Conservation (phyloP, 2,329 filamentous ascomycete genomes). For the Scleromitrula shiraiana region DNA sequence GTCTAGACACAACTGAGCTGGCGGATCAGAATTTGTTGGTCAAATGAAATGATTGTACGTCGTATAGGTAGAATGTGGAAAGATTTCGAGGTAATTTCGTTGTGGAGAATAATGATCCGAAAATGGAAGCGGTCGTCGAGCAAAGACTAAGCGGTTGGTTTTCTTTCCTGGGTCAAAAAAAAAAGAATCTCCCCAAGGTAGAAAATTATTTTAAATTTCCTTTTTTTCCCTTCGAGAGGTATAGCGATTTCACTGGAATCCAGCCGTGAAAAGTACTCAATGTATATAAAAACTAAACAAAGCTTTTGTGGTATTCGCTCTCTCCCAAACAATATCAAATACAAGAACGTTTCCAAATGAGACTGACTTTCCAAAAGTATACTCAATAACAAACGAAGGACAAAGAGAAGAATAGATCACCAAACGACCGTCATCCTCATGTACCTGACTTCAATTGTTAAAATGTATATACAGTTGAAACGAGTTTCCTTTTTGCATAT, state of each 20-base stretch:
- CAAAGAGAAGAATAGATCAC: conserved; percentile 18
- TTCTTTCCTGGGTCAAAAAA: neutral
- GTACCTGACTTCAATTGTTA: conserved; percentile 17
- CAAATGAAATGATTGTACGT: conserved; percentile 3
- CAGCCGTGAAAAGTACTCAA: conserved; percentile 23
- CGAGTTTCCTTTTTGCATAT: conserved; percentile 16
- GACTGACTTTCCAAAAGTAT: conserved; percentile 6
- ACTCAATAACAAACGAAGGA: conserved; percentile 19
- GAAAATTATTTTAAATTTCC: conserved; percentile 1
- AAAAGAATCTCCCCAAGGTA: neutral
- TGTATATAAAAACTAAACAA: conserved; percentile 1
- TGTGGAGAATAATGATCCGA: neutral
- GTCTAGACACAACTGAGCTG: conserved; percentile 1
- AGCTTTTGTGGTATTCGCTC: conserved; percentile 3
- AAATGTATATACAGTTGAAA: conserved; percentile 23
- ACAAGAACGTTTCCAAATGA: conserved; percentile 1
- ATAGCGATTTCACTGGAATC: conserved; percentile 23
- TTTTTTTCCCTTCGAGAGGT: conserved; percentile 4
- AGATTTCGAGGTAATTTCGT: conserved; percentile 3
- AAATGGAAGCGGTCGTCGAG: neutral
- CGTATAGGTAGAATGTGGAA: conserved; percentile 1
- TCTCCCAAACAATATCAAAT: conserved; percentile 6
- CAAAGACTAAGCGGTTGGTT: conserved; percentile 2
- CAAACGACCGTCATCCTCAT: conserved; percentile 21
- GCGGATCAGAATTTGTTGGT: neutral